Percentiles rank a stretch among this genome's conserved stretches.
Evolutionary conservation across 176 grass and related monocot species (phyloP).

Genomic region (Triticum dicoccoides): DNA sequence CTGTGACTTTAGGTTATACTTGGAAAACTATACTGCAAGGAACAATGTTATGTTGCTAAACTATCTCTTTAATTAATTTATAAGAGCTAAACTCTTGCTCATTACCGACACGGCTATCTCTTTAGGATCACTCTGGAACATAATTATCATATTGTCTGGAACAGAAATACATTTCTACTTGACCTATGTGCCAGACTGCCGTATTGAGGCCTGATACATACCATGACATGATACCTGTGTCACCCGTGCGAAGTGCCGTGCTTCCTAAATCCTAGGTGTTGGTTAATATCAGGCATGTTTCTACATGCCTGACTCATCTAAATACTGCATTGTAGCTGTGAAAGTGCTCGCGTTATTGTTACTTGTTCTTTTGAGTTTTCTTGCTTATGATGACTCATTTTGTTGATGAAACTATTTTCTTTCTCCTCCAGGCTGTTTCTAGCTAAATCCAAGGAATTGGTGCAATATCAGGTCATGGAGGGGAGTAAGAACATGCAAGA

Average conservation of each 20-base stretch:
- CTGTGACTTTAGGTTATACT: neutral
- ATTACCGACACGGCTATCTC: too few relatives aligned
- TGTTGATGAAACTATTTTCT: conserved; percentile 11
- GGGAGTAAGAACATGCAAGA: conserved; percentile 22
- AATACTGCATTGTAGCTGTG: conserved; percentile 2
- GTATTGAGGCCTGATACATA: neutral
- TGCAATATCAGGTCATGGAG: conserved; percentile 50
- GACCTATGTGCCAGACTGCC: neutral
- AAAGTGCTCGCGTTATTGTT: conserved; percentile 8
- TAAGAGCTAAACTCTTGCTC: neutral
- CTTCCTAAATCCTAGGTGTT: neutral
- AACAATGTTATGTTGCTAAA: neutral
- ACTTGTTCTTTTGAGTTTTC: conserved; percentile 9
- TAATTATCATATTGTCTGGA: neutral
- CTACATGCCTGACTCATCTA: too few relatives aligned
- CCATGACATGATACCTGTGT: neutral
- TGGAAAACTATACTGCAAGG: neutral
- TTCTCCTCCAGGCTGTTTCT: conserved; percentile 18
- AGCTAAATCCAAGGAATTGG: conserved; percentile 1
- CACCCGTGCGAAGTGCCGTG: neutral
- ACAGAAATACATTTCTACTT: neutral
- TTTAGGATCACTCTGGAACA: neutral
- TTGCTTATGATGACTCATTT: conserved; percentile 18
- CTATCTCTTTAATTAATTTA: neutral
- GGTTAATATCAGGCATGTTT: neutral